These are phyloP conservation scores for Aspergillaceae sp. DNA, from an alignment of 2,329 filamentous ascomycete genomes.

Conservation along the genomic window DNA sequence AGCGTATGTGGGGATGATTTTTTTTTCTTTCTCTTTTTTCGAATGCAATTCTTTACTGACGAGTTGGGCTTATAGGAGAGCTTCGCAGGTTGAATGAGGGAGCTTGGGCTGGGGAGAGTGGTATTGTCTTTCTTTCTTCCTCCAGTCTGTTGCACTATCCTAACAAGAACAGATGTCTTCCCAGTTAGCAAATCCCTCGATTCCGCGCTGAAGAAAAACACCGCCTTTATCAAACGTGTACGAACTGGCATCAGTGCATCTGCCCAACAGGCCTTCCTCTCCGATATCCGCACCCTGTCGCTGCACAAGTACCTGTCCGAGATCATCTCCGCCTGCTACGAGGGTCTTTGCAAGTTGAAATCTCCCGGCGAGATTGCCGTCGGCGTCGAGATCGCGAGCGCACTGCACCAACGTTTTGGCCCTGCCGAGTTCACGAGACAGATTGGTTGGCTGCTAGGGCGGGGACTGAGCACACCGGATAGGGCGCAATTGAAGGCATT, in stretches of 20 bases:
- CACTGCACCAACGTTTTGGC: conserved; percentile 91
- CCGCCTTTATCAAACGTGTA: conserved; percentile 91
- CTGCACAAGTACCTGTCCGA: conserved; percentile 95
- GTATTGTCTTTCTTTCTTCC: conserved; percentile 38
- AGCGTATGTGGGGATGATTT: conserved; percentile 33
- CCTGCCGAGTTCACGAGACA: conserved; percentile 83
- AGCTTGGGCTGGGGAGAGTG: conserved; percentile 82
- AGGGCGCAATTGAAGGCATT: conserved; percentile 73
- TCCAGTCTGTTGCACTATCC: neutral
- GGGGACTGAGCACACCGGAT: conserved; percentile 84
- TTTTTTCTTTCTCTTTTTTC: neutral
- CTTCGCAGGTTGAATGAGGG: conserved; percentile 78
- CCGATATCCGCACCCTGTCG: conserved; percentile 83
- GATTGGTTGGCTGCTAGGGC: conserved; percentile 84
- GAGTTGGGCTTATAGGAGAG: conserved; percentile 54
- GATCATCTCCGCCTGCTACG: conserved; percentile 91
- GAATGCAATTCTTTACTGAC: neutral
- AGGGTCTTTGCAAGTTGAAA: conserved; percentile 87
- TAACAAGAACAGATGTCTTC: conserved; percentile 58
- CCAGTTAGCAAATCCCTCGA: conserved; percentile 71
- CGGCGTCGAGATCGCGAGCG: conserved; percentile 85
- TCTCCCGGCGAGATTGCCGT: conserved; percentile 84
- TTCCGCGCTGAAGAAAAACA: conserved; percentile 96
- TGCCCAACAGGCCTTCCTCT: conserved; percentile 72
- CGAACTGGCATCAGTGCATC: conserved; percentile 78